Conservation (phyloP, 2,329 filamentous ascomycete species). For the Ceratocystis eucalypticola region DNA sequence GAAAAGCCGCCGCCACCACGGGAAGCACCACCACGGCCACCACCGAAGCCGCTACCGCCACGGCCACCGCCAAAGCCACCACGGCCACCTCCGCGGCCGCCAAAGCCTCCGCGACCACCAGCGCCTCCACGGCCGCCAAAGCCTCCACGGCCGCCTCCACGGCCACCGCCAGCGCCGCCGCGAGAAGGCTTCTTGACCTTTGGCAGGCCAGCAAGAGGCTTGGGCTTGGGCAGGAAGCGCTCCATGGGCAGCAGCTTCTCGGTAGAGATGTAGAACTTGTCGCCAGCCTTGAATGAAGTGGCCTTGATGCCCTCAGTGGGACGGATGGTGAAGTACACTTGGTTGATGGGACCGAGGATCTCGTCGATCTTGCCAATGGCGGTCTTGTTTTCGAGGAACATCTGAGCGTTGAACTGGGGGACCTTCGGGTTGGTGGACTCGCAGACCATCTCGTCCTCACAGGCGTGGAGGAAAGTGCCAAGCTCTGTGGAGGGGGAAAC, state of each 20-base stretch:
- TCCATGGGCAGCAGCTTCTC: conserved; percentile 93
- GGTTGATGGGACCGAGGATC: conserved; percentile 91
- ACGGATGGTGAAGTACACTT: conserved; percentile 98
- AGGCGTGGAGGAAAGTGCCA: conserved; percentile 85
- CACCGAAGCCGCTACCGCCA: conserved; percentile 25
- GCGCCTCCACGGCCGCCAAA: conserved; percentile 31
- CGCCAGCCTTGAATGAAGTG: conserved; percentile 83
- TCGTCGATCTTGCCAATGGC: conserved; percentile 95
- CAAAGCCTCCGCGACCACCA: conserved; percentile 31
- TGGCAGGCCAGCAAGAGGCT: conserved; percentile 46
- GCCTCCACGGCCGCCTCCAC: conserved; percentile 27
- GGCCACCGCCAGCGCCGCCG: conserved; percentile 35
- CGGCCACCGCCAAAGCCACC: conserved; percentile 27
- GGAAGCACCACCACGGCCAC: conserved; percentile 11
- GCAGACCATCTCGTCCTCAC: conserved; percentile 97
- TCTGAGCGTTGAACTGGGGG: conserved; percentile 96
- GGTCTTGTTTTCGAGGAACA: conserved; percentile 98
- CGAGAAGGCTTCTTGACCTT: conserved; percentile 44
- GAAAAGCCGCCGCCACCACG: conserved; percentile 13
- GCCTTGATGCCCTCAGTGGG: conserved; percentile 93
- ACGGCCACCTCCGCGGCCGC: conserved; percentile 21
- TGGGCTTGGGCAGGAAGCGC: conserved; percentile 92
- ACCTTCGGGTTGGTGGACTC: conserved; percentile 89
- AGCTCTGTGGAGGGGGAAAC: conserved; percentile 47
- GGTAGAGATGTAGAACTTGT: conserved; percentile 91